Percentiles rank a stretch among this genome's conserved stretches.
Evolutionary conservation across 2,329 filamentous ascomycete genomes (phyloP).

Genomic region (Aureobasidium musti): DNA sequence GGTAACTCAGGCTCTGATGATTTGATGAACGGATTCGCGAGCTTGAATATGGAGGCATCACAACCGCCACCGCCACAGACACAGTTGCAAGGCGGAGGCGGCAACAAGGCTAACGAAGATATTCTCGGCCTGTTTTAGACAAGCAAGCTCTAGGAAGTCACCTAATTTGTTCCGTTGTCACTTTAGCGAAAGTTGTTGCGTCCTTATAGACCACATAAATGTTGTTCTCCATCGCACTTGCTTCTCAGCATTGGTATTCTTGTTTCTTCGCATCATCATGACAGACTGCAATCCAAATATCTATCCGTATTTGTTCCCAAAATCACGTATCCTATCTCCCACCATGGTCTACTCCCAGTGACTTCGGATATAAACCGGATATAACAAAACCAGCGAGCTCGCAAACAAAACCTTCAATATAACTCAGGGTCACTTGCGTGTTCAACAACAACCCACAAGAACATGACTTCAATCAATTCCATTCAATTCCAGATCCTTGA

Average conservation of each 20-base stretch:
- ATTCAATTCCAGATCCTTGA: conserved; percentile 59
- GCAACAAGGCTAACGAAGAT: conserved; percentile 51
- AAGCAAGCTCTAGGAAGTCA: neutral
- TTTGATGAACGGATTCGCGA: conserved; percentile 80
- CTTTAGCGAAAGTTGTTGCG: conserved; percentile 5
- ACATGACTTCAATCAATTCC: conserved; percentile 43
- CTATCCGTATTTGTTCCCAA: no score
- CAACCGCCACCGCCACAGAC: conserved; percentile 66
- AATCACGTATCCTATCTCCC: neutral
- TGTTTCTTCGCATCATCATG: neutral
- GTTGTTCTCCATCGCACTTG: neutral
- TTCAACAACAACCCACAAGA: neutral
- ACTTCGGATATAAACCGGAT: neutral
- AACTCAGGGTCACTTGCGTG: neutral
- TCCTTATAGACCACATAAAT: conserved; percentile 4
- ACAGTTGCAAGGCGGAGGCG: conserved; percentile 56
- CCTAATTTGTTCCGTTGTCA: neutral
- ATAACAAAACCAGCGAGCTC: neutral
- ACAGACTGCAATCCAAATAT: no score
- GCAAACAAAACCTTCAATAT: neutral
- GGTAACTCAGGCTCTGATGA: conserved; percentile 51
- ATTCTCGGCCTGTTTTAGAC: conserved; percentile 30
- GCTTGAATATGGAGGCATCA: conserved; percentile 69
- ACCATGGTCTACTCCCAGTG: no score
- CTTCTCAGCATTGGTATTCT: neutral